Evolutionary conservation across 192 early-diverging fungal species (phyloP), one percentile per base, ranked within the genome.

Genomic region (Gryganskiella cystojenkinii): DNA sequence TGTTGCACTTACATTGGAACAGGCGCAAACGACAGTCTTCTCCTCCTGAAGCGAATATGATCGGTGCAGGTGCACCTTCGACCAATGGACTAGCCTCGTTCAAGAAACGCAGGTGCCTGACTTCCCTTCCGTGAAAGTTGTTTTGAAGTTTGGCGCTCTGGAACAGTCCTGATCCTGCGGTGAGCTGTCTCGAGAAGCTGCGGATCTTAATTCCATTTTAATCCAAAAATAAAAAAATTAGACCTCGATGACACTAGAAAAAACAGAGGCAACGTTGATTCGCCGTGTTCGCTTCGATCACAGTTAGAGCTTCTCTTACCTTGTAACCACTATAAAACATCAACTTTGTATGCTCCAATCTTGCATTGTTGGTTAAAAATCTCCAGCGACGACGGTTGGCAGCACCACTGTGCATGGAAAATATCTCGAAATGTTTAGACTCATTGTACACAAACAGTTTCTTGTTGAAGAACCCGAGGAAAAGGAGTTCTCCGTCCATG

Each of bases 401-500:
- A 45, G 91, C 93, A 33, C 93, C 93, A 78, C 94, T 94, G 0
- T 78, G 85, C 19, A 94, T 80, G 2, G 91, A 89, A 34, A 91
- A 80, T 51, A 89, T 81, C 74, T 92, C 85, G 65, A 85, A 89
- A 15, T 88, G 82, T 62, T 89, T 89, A 6, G 80, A 80, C 52
- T 89, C 86, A 64, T 96, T 94, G 51, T 88, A 83, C 0, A 93
- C 82, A 61, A 92, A 92, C 44, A 94, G 84, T 25, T 88, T 78
- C 54, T 92, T 92, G 28, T 90, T 80, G 67, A 87, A 92, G 69
- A 95, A 96, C 4, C 92, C 91, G 24, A 92, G 81, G 4, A 92
- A 74, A 0, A 92, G 55, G 10, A 92, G 60, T 19, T 85, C 80
- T 4, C 74, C 80, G 50, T 89, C 85, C 31, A 88, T 70, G n/a